Evolutionary conservation across 805 yeast genomes (phyloP), one percentile per base, ranked within the genome.

Genomic region (Teunomyces gatunensis): DNA sequence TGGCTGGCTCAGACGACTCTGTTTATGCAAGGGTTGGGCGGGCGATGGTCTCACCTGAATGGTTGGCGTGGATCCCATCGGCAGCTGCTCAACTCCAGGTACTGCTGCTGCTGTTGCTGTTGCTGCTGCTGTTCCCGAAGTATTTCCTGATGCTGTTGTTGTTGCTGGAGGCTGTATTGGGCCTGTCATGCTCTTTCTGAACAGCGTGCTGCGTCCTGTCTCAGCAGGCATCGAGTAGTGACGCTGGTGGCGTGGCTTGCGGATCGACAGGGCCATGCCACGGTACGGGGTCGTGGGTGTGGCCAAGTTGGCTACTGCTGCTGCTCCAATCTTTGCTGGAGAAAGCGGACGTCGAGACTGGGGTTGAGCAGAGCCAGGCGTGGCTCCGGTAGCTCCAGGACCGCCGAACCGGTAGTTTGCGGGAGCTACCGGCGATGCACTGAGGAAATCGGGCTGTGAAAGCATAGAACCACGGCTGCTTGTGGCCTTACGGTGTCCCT

Each of bases 241-340:
- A 9, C 78, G 61, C 53, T 69, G 77, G 51, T 73, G 77, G 39
- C 46, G 50, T 10, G 40, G 23, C 32, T 37, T 36, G 10, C 55
- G 47, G 7, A 53, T 50, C 17, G 51, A 37, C 35, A 56, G 45
- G 42, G 41, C 34, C 47, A 58, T 21, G 49, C 59, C 54, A 29
- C 65, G 57, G 54, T 66, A 66, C 1, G 61, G 75, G 0, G 71
- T 63, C 9, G 67, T 57, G 11, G 75, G 77, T 13, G 65, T 60
- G 5, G 72, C 63, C 34, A 71, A 52, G 53, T 60, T 65, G 17
- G 88, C 85, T 1, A 85, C 87, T 1, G 89, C 89, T 18, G 76
- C 78, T 1, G 89, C 89, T 0, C 91, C 91, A 9, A 84, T 74
- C 54, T 81, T 82, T 1, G 89, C 86, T 0, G 90, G 90, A 1